Percentiles rank a stretch among this genome's conserved stretches.
phyloP scores from a whole-genome alignment of 2,329 filamentous ascomycete genomes.

The Fusarium poae region DNA sequence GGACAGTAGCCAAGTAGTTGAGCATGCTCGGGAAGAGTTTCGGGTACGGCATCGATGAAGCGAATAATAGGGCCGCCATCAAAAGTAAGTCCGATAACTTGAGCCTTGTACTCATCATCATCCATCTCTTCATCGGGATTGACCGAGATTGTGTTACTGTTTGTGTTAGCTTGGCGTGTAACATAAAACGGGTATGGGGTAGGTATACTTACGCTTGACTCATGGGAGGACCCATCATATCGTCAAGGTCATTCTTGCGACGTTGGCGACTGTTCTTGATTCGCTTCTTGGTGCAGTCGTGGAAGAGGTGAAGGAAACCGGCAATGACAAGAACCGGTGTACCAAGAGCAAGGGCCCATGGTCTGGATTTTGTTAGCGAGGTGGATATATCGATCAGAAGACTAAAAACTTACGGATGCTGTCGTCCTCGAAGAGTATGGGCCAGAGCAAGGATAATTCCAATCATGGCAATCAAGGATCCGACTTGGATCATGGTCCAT shows the following conservation, averaged over 20 bases:
- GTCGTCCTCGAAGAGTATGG: slow-evolving; percentile 62
- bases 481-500: slow-evolving; percentile 71
- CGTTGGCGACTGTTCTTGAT: slow-evolving; percentile 47
- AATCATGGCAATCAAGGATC: slow-evolving; percentile 68
- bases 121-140: slow-evolving; percentile 53
- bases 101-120: slow-evolving; percentile 49
- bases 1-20: slow-evolving; percentile 56
- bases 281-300: slow-evolving; percentile 55
- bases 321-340: slow-evolving; percentile 72
- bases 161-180: slow-evolving; percentile 26
- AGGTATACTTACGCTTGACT: slow-evolving; percentile 59
- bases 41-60: slow-evolving; percentile 55
- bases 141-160: slow-evolving; percentile 56
- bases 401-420: slow-evolving; percentile 62
- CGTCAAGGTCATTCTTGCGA: slow-evolving; percentile 44
- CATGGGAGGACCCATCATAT: slow-evolving; percentile 53
- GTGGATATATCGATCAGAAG: neutral
- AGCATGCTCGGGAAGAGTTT: slow-evolving; percentile 51
- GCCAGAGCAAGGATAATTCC: slow-evolving; percentile 68
- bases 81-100: slow-evolving; percentile 61
- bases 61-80: slow-evolving; percentile 62
- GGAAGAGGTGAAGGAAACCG: slow-evolving; percentile 64
- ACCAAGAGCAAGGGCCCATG: slow-evolving; percentile 70
- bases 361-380: slow-evolving; percentile 50
- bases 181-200: neutral